Percentiles rank a stretch among this genome's conserved stretches.
phyloP scores from a whole-genome alignment of 2,329 filamentous ascomycete species.

The Ramularia endophylla region DNA sequence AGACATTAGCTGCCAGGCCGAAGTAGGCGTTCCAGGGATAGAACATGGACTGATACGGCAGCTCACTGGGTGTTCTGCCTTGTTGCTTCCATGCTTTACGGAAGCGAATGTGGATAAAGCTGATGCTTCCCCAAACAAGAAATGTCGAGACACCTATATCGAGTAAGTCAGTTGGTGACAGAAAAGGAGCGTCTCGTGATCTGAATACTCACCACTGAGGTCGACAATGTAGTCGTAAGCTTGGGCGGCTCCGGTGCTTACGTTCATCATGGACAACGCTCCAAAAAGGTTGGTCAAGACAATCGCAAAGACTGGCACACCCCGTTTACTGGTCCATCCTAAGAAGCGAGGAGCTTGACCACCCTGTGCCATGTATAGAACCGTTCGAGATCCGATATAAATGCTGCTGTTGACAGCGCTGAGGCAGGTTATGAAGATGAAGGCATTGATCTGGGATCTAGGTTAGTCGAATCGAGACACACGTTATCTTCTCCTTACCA shows the following conservation, averaged over 20 bases:
- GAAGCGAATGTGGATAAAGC: conserved; percentile 66
- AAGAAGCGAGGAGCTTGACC: conserved; percentile 65
- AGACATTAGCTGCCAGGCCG: conserved; percentile 43
- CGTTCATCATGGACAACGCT: conserved; percentile 68
- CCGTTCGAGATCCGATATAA: conserved; percentile 68
- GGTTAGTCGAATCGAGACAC: neutral
- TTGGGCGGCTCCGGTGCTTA: conserved; percentile 58
- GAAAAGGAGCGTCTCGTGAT: conserved; percentile 46
- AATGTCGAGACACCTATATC: conserved; percentile 59
- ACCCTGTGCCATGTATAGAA: conserved; percentile 70
- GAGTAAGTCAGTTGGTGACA: conserved; percentile 53
- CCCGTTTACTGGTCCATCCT: conserved; percentile 60
- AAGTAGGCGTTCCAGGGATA: conserved; percentile 50
- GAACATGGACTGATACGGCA: conserved; percentile 43
- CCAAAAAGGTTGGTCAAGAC: conserved; percentile 66
- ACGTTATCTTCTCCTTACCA: conserved; percentile 35
- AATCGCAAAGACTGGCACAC: conserved; percentile 55
- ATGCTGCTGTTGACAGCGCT: conserved; percentile 67
- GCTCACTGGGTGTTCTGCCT: conserved; percentile 46
- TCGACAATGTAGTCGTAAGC: conserved; percentile 67
- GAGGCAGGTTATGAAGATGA: conserved; percentile 64
- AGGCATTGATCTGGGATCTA: conserved; percentile 56
- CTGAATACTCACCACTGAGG: conserved; percentile 4
- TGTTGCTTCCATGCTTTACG: conserved; percentile 57
- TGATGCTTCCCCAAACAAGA: conserved; percentile 65